phyloP scores from a whole-genome alignment of 192 early-diverging fungal genomes.

The Coemansia sp. region DNA sequence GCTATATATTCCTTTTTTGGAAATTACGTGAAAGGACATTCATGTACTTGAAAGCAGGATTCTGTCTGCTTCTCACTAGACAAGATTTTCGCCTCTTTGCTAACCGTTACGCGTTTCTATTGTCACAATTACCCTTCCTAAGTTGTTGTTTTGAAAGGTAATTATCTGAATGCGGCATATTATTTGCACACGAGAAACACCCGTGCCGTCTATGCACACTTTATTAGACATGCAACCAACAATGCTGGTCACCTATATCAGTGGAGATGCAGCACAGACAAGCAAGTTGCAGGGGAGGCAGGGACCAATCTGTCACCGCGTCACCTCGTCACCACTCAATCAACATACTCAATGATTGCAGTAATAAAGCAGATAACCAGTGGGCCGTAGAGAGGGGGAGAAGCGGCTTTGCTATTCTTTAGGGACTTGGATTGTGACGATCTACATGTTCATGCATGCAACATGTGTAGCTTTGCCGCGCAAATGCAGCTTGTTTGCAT shows the following conservation, averaged over 20 bases:
- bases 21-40: background rate
- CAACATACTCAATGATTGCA: background rate
- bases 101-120: background rate
- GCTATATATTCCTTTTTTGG: slow-evolving; percentile 8
- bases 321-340: background rate
- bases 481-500: background rate
- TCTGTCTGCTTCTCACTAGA: background rate
- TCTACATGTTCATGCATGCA: slow-evolving; percentile 4
- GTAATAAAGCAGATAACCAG: background rate
- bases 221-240: background rate
- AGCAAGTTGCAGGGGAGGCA: background rate
- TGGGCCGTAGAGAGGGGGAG: background rate
- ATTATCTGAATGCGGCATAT: background rate
- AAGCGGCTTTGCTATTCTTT: background rate
- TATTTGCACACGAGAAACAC: background rate
- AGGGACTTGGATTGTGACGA: background rate
- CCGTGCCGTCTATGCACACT: background rate
- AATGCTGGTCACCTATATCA: background rate
- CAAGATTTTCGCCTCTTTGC: background rate
- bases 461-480: slow-evolving; percentile 4
- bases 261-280: background rate
- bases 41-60: background rate
- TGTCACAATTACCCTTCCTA: background rate
- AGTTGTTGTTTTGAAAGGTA: background rate
- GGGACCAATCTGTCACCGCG: background rate